Evolutionary conservation across 495 filamentous ascomycete genomes (phyloP), one percentile per base, ranked within the genome.

Genomic region (Corynascus novoguineensis): DNA sequence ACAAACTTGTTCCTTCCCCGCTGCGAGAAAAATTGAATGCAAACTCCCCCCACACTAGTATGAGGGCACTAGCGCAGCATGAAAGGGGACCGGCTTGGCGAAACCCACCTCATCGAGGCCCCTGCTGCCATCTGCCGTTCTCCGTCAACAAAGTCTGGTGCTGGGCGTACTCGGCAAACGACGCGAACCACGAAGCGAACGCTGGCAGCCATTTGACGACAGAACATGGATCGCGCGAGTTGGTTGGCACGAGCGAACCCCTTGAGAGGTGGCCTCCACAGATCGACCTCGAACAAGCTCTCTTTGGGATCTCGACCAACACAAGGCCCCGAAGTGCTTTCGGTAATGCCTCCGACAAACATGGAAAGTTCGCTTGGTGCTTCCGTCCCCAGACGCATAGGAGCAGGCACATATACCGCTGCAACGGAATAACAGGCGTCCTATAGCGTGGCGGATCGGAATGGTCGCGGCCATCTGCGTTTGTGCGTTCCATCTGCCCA

Each of bases 331-430:
- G 54, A 54, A 24, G 50, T 31, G 32, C 46, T 54, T 40, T 32
- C 45, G 54, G 53, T 57, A 66, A 58, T 57, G 54, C 51, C 19
- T 53, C 54, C 55, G 49, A 59, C 60, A 55, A 62, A 65, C 58
- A 61, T 58, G 58, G 58, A 58, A 61, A 12, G n/a, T 24, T 32
- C 49, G 42, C 32, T 52, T 53, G 10, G 6, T 54, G 32, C 42
- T 50, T 67, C 64, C 59, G 65, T 59, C 52, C 50, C 60, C 42
- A 32, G 38, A 51, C 21, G 53, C 59, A 68, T 69, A 64, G 44
- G 55, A 67, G 55, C 63, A 68, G 67, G 60, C 67, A 63, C 62
- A 63, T 67, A 64, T 65, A 63, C 59, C 55, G 38, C 40, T 24
- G 22, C 21, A 37, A 51, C 55, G 59, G 44, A 50, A 57, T 64